These are phyloP conservation scores for Berkeleyomyces basicola DNA, from an alignment of 2,329 filamentous ascomycete genomes.

Conservation along the genomic window DNA sequence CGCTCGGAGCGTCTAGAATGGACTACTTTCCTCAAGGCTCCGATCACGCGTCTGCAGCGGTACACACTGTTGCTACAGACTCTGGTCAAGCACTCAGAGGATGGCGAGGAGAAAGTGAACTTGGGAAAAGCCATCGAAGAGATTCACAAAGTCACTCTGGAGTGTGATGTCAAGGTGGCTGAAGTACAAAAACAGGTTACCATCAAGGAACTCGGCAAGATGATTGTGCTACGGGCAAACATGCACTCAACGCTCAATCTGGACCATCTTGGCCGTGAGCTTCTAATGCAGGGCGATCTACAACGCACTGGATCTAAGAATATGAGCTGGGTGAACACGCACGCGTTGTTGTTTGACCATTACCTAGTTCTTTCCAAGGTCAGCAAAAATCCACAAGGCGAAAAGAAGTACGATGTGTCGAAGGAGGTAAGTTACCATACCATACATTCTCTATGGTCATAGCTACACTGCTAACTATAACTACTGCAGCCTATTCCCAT, in stretches of 20 bases:
- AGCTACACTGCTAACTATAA: slow-evolving; percentile 15
- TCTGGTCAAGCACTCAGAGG: slow-evolving; percentile 64
- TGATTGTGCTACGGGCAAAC: slow-evolving; percentile 69
- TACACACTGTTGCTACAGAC: slow-evolving; percentile 72
- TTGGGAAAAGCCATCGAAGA: slow-evolving; percentile 74
- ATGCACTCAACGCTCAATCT: slow-evolving; percentile 85
- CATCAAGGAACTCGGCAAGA: slow-evolving; percentile 66
- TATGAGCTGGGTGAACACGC: slow-evolving; percentile 86
- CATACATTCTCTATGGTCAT: neutral
- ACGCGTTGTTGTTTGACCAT: slow-evolving; percentile 88
- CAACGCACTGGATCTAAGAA: slow-evolving; percentile 77
- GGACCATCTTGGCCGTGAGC: slow-evolving; percentile 79
- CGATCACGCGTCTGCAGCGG: slow-evolving; percentile 80
- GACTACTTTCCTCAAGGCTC: slow-evolving; percentile 86
- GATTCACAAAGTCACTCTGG: slow-evolving; percentile 73
- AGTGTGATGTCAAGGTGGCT: slow-evolving; percentile 83
- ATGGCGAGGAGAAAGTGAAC: slow-evolving; percentile 81
- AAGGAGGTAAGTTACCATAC: slow-evolving; percentile 46
- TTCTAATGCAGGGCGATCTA: slow-evolving; percentile 78
- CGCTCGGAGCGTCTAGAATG: slow-evolving; percentile 71
- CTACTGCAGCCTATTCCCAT: slow-evolving; percentile 61
- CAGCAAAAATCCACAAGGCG: slow-evolving; percentile 50
- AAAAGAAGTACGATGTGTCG: slow-evolving; percentile 86
- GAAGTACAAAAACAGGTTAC: slow-evolving; percentile 86
- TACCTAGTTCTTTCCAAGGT: slow-evolving; percentile 88